Percentiles rank a stretch among this genome's conserved stretches.
phyloP scores from a whole-genome alignment of 441 rosid genomes.

The Francoa sonchifolia region DNA sequence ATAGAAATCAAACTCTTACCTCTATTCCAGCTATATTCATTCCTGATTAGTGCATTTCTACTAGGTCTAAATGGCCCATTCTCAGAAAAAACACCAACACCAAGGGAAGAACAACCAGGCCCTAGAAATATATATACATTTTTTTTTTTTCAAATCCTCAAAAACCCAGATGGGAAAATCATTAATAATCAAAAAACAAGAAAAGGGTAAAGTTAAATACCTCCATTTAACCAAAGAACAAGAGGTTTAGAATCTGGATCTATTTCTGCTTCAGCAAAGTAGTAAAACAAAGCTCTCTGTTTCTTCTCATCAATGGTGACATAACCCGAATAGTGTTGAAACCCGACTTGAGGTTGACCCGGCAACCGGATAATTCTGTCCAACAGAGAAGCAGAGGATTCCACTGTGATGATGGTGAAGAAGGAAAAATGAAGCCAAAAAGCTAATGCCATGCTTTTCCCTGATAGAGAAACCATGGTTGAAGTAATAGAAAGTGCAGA shows the following conservation, averaged over 20 bases:
- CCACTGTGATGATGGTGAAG: constrained; percentile 12
- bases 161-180: constrained; percentile 4
- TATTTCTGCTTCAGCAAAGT: constrained; percentile 75
- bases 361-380: constrained; percentile 50
- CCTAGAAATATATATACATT: no score
- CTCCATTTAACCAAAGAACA: constrained; percentile 97
- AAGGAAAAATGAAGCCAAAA: constrained; percentile 22
- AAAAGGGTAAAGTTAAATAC: constrained; percentile 14
- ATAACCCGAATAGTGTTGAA: constrained; percentile 78
- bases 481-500: constrained; percentile 14
- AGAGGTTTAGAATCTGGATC: constrained; percentile 73
- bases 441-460: constrained; percentile 35
- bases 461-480: constrained; percentile 24
- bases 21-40: constrained; percentile 81
- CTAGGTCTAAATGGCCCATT: constrained; percentile 95
- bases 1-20: constrained; percentile 18
- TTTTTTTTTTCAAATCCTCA: no score
- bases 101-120: constrained; percentile 89
- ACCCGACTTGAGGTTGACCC: constrained; percentile 72
- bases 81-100: constrained; percentile 92
- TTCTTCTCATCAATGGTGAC: constrained; percentile 56
- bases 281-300: constrained; percentile 77
- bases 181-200: background rate
- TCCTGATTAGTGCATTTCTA: constrained; percentile 50
- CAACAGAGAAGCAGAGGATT: constrained; percentile 25